Base-by-base conservation (phyloP, 2,329 filamentous ascomycete species). In the Colletotrichum incanum region DNA sequence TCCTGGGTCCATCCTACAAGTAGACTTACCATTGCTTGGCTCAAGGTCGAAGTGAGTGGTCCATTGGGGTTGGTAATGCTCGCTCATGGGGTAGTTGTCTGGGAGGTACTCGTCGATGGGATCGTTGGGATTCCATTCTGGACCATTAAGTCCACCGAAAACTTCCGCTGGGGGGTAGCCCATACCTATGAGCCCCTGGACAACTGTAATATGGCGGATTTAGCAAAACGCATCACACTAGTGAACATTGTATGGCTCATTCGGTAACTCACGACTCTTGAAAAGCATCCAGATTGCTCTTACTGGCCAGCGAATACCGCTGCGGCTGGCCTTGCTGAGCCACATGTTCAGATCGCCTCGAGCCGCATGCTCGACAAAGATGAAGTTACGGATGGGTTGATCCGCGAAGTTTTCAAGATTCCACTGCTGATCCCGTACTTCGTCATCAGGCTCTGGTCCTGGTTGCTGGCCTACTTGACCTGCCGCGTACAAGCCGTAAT, bases 321-420 rank as follows among this genome's bases (percentile, higher is more conserved):
- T 50, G 28, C 65, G 65, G 52, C 70, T 65, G 20, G 70, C 37
- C 37, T 74, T 74, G 49, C 31, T 43, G 31, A 74, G 61, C 72
- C 72, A 74, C 23, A 49, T n/a, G 26, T 50, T n/a, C 23, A 74
- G 43, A 47, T 77, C 77, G 8, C 79, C 77, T 16, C 73, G 71
- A 12, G 76, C 69, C 37, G 75, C 72, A 65, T 75, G 77, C 60
- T 81, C 80, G 47, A 80, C 61, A 2, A 80, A 70, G 41, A 79
- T 59, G 23, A 76, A 73, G 4, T 71, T 37, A 45, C 43, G 16
- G 4, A 62, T 39, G 28, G 68, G 59, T 73, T 75, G 37, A 16
- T 41, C 28, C 16, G 23, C 34, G 28, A 72, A 65, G 12, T 54
- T 37, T 5, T 47, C 34, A 16, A 72, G 52, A 1, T 41, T 41